Evolutionary conservation across 768 basidiomycete genomes (phyloP), one percentile per base, ranked within the genome.

Genomic region (Phylloporus sp.): DNA sequence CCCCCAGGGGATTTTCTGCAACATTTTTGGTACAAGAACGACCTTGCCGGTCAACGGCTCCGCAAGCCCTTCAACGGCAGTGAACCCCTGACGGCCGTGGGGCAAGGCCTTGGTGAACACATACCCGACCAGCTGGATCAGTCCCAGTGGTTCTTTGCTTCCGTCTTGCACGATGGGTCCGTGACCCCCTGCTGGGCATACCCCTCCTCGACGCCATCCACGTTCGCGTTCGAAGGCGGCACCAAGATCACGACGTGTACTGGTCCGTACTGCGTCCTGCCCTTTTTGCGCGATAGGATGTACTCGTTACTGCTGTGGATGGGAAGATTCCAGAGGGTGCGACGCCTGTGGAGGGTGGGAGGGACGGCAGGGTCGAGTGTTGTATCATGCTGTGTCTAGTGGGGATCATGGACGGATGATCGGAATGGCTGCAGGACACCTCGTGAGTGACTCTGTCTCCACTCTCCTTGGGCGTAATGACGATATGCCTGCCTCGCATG

Each of bases 211-310:
- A 1, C 11, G 1, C n/a, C 43, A 5, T 44, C 37, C 13, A 15
- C 1, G 13, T 44, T 43, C n/a, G 31, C 24, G 20, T 13, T 27
- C 23, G 37, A 35, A 9, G 42, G 26, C 11, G n/a, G 0, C 28
- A 21, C 20, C 3, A 18, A 18, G 20, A 6, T 43, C 17, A 32
- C 15, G 1, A 21, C 27, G 21, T 49, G 34, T 23, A 31, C 38
- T 8, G 38, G 43, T n/a, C 49, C 34, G 22, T 50, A 50, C 15
- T 45, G 33, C 14, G 32, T 50, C 32, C 28, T 50, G 5, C 49
- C 38, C 17, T 50, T 15, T 23, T 8, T 26, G 23, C 38, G n/a
- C 18, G 49, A 45, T 29, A 9, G 23, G 11, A 42, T 46, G 49
- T 22, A n/a, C 44, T 42, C 23, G 40, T 46, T 15, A 9, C 20